phyloP scores from a whole-genome alignment of 2,329 filamentous ascomycete genomes.

The Zelopaecilomyces penicillatus region DNA sequence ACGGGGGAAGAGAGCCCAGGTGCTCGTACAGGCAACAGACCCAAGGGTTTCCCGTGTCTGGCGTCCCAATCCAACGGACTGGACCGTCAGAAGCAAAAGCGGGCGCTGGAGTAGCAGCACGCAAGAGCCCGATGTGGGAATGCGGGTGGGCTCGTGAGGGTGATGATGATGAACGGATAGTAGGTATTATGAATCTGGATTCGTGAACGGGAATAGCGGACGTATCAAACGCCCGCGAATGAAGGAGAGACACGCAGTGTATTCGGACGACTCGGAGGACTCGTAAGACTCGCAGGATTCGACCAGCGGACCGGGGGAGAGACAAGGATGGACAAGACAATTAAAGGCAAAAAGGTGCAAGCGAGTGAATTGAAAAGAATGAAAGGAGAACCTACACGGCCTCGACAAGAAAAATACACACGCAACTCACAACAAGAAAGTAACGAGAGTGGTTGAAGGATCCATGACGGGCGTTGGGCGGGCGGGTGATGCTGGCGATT shows the following conservation, averaged over 20 bases:
- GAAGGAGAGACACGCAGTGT: slow-evolving; percentile 5
- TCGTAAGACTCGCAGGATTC: not conserved
- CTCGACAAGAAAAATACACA: too few relatives aligned
- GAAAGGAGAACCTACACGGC: slow-evolving; percentile 8
- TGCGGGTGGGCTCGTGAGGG: too few relatives aligned
- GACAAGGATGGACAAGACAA: slow-evolving; percentile 2
- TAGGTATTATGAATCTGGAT: not conserved
- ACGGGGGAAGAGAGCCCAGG: not conserved
- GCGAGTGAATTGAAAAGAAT: slow-evolving; percentile 11
- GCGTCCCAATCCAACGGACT: slow-evolving; percentile 1
- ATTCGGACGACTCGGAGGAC: not conserved
- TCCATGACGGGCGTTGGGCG: slow-evolving; percentile 36
- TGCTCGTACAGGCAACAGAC: not conserved
- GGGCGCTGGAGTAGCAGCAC: not conserved
- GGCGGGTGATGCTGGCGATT: slow-evolving; percentile 1
- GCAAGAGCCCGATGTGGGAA: too few relatives aligned
- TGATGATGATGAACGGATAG: not conserved
- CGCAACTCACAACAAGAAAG: slow-evolving; percentile 57
- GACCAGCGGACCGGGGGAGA: not conserved
- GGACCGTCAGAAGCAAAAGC: not conserved
- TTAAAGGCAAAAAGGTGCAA: slow-evolving; percentile 12
- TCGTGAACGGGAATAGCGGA: too few relatives aligned
- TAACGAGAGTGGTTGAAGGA: slow-evolving; percentile 57
- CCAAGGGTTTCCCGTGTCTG: slow-evolving; percentile 1
- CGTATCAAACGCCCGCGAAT: not conserved